Evolutionary conservation across 768 basidiomycete species (phyloP).

Genomic region (Suillus weaverae): DNA sequence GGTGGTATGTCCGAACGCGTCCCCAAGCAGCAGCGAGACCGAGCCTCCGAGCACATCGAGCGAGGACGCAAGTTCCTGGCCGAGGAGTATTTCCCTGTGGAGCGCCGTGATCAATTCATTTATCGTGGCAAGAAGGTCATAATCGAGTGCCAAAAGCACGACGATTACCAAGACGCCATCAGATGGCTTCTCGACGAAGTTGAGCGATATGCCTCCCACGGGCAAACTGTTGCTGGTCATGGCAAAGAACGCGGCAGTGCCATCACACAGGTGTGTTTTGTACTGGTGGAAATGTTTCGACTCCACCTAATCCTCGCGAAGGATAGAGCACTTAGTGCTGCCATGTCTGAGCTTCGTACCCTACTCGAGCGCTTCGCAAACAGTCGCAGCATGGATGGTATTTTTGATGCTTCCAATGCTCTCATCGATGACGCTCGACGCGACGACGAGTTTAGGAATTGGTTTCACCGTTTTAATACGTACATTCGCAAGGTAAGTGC

Average conservation of each 20-base stretch:
- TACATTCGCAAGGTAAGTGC: slow-evolving; percentile 63
- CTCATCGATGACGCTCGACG: slow-evolving; percentile 73
- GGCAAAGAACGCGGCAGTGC: slow-evolving; percentile 27
- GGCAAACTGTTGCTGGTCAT: slow-evolving; percentile 38
- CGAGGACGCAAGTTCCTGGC: slow-evolving; percentile 65
- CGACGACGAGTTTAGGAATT: slow-evolving; percentile 72
- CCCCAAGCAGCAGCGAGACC: slow-evolving; percentile 68
- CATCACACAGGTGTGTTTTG: slow-evolving; percentile 13
- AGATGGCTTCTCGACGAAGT: slow-evolving; percentile 68
- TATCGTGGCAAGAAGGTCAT: slow-evolving; percentile 93
- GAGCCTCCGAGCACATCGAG: slow-evolving; percentile 51
- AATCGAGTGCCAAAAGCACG: slow-evolving; percentile 89
- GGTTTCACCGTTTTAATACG: slow-evolving; percentile 64
- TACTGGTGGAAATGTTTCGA: slow-evolving; percentile 17
- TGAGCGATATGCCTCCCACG: slow-evolving; percentile 61
- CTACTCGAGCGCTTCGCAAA: slow-evolving; percentile 93
- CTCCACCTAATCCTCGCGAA: slow-evolving; percentile 22
- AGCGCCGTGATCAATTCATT: slow-evolving; percentile 90
- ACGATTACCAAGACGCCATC: slow-evolving; percentile 82
- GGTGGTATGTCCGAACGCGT: slow-evolving; percentile 53
- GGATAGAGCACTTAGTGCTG: slow-evolving; percentile 57
- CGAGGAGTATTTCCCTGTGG: slow-evolving; percentile 88
- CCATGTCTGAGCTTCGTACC: slow-evolving; percentile 66
- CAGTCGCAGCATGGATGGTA: slow-evolving; percentile 58
- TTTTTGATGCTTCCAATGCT: slow-evolving; percentile 68